phyloP scores from a whole-genome alignment of 768 basidiomycete genomes.

The Kwoniella sp. region DNA sequence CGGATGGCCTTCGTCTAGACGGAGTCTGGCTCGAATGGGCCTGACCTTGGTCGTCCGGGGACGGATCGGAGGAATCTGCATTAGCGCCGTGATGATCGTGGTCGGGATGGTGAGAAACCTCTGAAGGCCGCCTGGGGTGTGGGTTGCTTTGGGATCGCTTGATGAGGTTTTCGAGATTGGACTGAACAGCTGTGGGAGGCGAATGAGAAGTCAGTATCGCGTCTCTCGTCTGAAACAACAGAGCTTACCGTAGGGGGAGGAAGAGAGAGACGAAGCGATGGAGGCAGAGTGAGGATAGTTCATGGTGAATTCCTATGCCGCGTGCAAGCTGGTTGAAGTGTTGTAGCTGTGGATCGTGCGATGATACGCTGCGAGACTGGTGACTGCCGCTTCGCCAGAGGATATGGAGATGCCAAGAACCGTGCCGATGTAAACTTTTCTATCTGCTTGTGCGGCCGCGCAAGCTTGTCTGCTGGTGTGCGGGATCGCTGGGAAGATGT shows the following conservation, averaged over 20 bases:
- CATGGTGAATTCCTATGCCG: conserved; percentile 26
- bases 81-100: not conserved
- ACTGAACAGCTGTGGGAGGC: conserved; percentile 38
- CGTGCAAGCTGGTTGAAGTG: not conserved
- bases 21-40: not conserved
- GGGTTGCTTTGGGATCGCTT: conserved; percentile 36
- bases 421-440: no score
- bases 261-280: conserved; percentile 31
- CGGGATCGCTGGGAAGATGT: no score
- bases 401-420: no score
- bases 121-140: conserved; percentile 22
- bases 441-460: no score
- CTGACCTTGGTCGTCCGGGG: conserved; percentile 5
- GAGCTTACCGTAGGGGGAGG: conserved; percentile 44
- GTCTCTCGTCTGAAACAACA: not conserved
- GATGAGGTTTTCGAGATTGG: conserved; percentile 44
- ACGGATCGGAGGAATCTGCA: conserved; percentile 4
- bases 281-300: conserved; percentile 41
- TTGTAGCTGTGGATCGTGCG: no score
- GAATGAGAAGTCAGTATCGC: not conserved
- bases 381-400: no score
- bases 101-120: not conserved
- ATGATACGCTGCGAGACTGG: no score
- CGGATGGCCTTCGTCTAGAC: conserved; percentile 7
- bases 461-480: no score